A percentile compares a stretch with the other conserved stretches of the same genome.
Conservation (phyloP, 192 early-diverging fungal species). For the Coemansia guatemalensis region DNA sequence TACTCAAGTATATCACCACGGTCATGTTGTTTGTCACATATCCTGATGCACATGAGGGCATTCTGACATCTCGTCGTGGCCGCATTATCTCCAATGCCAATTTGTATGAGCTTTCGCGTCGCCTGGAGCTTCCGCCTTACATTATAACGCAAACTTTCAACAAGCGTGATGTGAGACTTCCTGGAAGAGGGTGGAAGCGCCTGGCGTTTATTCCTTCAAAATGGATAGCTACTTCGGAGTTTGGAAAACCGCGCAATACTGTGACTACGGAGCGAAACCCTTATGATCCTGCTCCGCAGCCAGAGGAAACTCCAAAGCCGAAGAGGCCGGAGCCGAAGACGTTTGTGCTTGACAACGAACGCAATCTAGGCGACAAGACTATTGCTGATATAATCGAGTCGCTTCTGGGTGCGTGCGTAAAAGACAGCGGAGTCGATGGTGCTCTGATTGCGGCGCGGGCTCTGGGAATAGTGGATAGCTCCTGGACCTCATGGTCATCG, state of each 20-base stretch:
- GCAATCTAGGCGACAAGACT: constrained; percentile 73
- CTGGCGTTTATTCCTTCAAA: constrained; percentile 19
- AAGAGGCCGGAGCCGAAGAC: neutral
- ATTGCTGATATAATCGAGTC: constrained; percentile 87
- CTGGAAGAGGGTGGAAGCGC: constrained; percentile 42
- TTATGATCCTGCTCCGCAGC: neutral
- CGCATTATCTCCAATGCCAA: constrained; percentile 74
- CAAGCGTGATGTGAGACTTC: constrained; percentile 33
- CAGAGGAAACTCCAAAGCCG: neutral
- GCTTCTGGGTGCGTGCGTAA: constrained; percentile 71
- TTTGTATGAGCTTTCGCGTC: constrained; percentile 60
- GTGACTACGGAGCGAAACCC: neutral
- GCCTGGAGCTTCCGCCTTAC: constrained; percentile 57
- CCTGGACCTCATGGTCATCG: constrained; percentile 33
- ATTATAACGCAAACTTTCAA: constrained; percentile 45
- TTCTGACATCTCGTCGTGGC: constrained; percentile 70
- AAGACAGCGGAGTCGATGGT: constrained; percentile 57
- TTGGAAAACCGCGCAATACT: neutral
- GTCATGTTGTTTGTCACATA: constrained; percentile 74
- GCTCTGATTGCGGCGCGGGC: constrained; percentile 59
- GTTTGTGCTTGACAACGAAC: constrained; percentile 4
- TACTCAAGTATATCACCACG: constrained; percentile 75
- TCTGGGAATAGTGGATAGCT: constrained; percentile 43
- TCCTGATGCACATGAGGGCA: constrained; percentile 76
- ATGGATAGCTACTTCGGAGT: constrained; percentile 18